Conservation (phyloP, 441 rosid species). For the Omphalea diandra region DNA sequence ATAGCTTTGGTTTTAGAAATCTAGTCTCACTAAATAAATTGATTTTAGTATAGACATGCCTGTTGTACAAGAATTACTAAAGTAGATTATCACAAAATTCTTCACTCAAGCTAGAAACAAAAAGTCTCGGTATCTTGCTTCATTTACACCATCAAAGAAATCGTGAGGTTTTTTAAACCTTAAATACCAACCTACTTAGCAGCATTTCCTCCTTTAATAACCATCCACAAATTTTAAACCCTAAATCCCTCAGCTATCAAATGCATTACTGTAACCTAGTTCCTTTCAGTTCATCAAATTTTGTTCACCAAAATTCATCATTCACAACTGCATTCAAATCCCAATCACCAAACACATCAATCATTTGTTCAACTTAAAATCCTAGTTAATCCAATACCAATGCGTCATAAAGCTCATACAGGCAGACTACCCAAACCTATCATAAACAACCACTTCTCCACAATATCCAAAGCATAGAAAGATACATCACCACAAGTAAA, state of each 20-base stretch:
- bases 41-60: background rate
- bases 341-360: background rate
- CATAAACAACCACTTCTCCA: background rate
- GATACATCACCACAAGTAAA: background rate
- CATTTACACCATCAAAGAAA: no score
- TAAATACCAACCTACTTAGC: background rate
- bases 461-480: background rate
- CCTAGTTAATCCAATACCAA: background rate
- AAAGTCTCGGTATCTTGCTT: no score
- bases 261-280: slow-evolving; percentile 5
- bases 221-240: background rate
- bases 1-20: background rate
- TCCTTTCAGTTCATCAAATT: background rate
- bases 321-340: slow-evolving; percentile 1
- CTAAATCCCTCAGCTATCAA: background rate
- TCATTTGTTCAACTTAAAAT: background rate
- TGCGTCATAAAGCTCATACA: background rate
- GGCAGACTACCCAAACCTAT: background rate
- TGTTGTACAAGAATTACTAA: background rate
- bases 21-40: background rate
- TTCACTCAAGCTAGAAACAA: background rate
- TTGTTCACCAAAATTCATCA: background rate
- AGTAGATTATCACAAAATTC: background rate
- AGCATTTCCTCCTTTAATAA: background rate
- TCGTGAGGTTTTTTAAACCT: background rate